These are phyloP conservation scores for Novymonas esmeraldas DNA, from an alignment of 208 protist species.

Conservation along the genomic window DNA sequence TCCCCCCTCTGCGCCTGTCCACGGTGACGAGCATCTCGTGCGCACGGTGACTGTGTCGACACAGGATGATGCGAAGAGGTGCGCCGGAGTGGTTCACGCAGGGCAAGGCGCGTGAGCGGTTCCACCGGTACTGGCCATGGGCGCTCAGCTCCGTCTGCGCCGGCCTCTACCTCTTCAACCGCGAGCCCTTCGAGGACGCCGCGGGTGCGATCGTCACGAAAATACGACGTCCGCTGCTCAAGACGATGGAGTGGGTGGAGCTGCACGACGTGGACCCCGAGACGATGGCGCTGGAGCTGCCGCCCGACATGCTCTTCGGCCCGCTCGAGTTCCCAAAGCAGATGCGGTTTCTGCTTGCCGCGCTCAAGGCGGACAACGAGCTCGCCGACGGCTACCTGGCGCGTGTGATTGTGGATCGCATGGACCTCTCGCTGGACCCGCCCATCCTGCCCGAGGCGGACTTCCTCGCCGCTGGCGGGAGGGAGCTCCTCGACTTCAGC, in stretches of 20 bases:
- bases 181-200: slow-evolving; percentile 89
- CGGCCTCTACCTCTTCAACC: slow-evolving; percentile 83
- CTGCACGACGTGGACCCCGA: slow-evolving; percentile 89
- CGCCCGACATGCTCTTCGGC: slow-evolving; percentile 88
- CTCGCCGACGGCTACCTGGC: slow-evolving; percentile 89
- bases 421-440: slow-evolving; percentile 88
- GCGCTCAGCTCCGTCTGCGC: slow-evolving; percentile 78
- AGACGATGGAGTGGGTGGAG: slow-evolving; percentile 91
- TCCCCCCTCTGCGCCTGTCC: too few species aligned
- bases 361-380: slow-evolving; percentile 88
- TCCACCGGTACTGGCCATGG: slow-evolving; percentile 90
- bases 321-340: slow-evolving; percentile 86
- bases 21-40: too few species aligned
- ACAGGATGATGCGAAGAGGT: slow-evolving; percentile 71
- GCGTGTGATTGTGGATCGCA: slow-evolving; percentile 84
- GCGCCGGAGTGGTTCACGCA: slow-evolving; percentile 85
- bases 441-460: slow-evolving; percentile 68
- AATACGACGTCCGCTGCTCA: slow-evolving; percentile 79
- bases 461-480: slow-evolving; percentile 63
- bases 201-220: slow-evolving; percentile 72
- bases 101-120: slow-evolving; percentile 76
- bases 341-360: slow-evolving; percentile 89
- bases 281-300: slow-evolving; percentile 88
- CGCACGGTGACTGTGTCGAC: too few species aligned
- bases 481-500: slow-evolving; percentile 79